Evolutionary conservation across 306 rosid species (phyloP), one percentile per base, ranked within the genome.

Genomic region (Quercus mongolica): DNA sequence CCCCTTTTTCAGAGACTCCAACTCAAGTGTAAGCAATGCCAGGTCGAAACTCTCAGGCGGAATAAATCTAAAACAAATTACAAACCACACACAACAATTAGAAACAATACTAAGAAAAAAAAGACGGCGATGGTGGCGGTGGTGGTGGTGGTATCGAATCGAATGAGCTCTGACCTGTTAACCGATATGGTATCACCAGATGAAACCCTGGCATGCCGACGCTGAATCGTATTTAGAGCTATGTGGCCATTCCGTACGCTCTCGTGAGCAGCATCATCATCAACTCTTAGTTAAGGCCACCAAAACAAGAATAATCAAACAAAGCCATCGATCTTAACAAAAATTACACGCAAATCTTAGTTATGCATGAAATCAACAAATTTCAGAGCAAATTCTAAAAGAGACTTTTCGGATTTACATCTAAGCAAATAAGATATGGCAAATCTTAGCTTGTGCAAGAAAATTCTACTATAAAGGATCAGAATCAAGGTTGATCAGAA

Each of bases 1-100:
- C 51, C 94, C 96, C 78, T 80, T 93, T 75, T 90, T 91, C 78
- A 93, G 82, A 75, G 93, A 93, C 83, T 95, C 99, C 90, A 95
- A 84, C 25, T 95, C 99, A 61, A 93, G 82, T 18, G 86, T 88
- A 21, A 95, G 84, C 89, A 89, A 6, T 5, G 99, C 96, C 76
- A 95, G 84, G 78, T 86, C 74, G 84, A 93, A 95, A 70, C 87
- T 73, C 10, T 93, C 97, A 19, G 98, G 99, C 2, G 93, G 97
- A 59, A 85, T 82, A 74, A 95, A 95, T 76, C 99, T 95, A 79
- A 84, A 72, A 54, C 46, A 82, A 44, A 80, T 74, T 8, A 25
- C 25, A 33, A 33, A 33, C 38, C 7, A 33, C 73, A 78, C 35
- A 23, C 23, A 15, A 82, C 56, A 74, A 68, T 79, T 74, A 78